These are phyloP conservation scores for Wickerhamiella musiphila DNA, from an alignment of 805 yeast species.

Conservation along the genomic window DNA sequence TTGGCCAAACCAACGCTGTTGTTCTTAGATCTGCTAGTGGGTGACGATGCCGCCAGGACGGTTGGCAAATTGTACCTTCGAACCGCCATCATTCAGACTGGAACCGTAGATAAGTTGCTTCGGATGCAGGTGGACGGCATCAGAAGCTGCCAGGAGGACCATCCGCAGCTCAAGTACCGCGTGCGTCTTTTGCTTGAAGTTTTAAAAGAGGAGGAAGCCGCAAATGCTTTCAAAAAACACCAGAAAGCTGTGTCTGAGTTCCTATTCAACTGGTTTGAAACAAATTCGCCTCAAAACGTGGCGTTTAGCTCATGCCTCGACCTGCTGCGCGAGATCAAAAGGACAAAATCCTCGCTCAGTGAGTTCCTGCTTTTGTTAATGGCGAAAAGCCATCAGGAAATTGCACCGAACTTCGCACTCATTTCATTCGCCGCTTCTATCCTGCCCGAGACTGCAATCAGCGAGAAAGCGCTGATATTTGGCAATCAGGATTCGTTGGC, in stretches of 20 bases:
- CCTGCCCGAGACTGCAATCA: slow-evolving; percentile 3
- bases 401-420: not conserved
- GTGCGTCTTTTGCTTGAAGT: slow-evolving; percentile 36
- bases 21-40: slow-evolving; percentile 38
- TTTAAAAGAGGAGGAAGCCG: slow-evolving; percentile 17
- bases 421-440: not conserved
- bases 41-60: not conserved
- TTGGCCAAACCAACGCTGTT: slow-evolving; percentile 48
- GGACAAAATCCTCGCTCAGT: no score
- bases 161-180: slow-evolving; percentile 45
- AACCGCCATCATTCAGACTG: slow-evolving; percentile 19
- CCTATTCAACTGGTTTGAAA: slow-evolving; percentile 10
- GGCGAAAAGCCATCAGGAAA: not conserved
- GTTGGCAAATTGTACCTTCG: slow-evolving; percentile 4
- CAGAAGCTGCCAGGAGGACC: slow-evolving; percentile 33
- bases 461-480: no score
- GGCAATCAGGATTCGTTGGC: slow-evolving; percentile 6
- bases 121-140: slow-evolving; percentile 31
- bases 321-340: slow-evolving; percentile 6
- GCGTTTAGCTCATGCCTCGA: slow-evolving; percentile 4
- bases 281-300: not conserved
- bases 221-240: slow-evolving; percentile 6
- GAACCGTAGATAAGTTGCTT: slow-evolving; percentile 43
- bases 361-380: slow-evolving; percentile 4
- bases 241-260: slow-evolving; percentile 6